A percentile compares a stretch with the other conserved stretches of the same genome.
Conservation (phyloP, 495 filamentous ascomycete species). For the Massariosphaeria phaeospora region DNA sequence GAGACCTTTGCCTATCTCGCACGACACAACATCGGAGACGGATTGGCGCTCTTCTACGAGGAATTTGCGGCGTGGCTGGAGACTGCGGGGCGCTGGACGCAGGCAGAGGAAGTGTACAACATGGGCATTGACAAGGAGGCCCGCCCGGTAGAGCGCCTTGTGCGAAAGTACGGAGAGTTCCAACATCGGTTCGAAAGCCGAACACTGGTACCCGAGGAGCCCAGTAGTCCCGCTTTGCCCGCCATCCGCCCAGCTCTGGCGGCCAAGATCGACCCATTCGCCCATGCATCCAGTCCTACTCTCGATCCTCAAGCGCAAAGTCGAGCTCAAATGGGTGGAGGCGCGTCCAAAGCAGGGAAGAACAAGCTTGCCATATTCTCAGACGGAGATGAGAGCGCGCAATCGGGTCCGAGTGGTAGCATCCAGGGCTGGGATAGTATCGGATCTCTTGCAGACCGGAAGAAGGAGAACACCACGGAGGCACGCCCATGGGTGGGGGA, state of each 20-base stretch:
- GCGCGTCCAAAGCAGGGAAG: constrained; percentile 58
- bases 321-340: constrained; percentile 44
- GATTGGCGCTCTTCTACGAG: constrained; percentile 91
- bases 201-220: constrained; percentile 56
- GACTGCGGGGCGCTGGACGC: constrained; percentile 74
- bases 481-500: constrained; percentile 89
- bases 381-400: constrained; percentile 55
- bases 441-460: constrained; percentile 75
- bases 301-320: constrained; percentile 63
- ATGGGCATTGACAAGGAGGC: constrained; percentile 85
- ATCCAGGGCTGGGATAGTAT: constrained; percentile 88
- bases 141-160: constrained; percentile 69
- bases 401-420: constrained; percentile 34
- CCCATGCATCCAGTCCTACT: constrained; percentile 41
- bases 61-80: constrained; percentile 94
- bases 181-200: constrained; percentile 65
- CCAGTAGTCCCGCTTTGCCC: constrained; percentile 80
- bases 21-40: constrained; percentile 80
- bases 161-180: constrained; percentile 88
- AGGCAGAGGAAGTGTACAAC: constrained; percentile 89
- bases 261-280: constrained; percentile 80
- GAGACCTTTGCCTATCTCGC: constrained; percentile 89
- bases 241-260: constrained; percentile 77
- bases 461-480: constrained; percentile 88
- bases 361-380: constrained; percentile 92